phyloP scores from a whole-genome alignment of 768 basidiomycete genomes.

The Lentinus tigrinus region DNA sequence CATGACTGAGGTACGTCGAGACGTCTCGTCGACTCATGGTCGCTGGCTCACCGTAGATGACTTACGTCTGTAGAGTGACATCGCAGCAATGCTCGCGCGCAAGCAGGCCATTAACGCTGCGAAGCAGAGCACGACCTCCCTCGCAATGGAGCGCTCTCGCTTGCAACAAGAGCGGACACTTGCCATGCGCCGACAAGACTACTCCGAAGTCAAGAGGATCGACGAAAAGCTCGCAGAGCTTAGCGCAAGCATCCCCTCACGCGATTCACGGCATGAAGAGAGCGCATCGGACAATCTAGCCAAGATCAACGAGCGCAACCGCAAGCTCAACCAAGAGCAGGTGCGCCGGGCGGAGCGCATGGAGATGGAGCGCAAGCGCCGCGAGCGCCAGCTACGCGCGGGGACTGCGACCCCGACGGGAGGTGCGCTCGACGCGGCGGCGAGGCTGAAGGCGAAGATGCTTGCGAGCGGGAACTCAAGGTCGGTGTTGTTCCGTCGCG shows the following conservation, averaged over 20 bases:
- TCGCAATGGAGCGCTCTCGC: constrained; percentile 61
- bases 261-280: constrained; percentile 14
- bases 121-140: constrained; percentile 31
- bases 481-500: constrained; percentile 39
- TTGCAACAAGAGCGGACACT: constrained; percentile 72
- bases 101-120: constrained; percentile 43
- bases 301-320: constrained; percentile 87
- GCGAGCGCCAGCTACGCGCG: constrained; percentile 59
- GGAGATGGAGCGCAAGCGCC: constrained; percentile 67
- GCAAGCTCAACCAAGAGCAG: constrained; percentile 78
- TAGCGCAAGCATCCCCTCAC: constrained; percentile 22
- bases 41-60: neutral
- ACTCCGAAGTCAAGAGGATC: constrained; percentile 55
- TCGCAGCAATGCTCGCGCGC: constrained; percentile 73
- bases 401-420: constrained; percentile 34
- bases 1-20: constrained; percentile 69
- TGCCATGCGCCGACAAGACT: constrained; percentile 74
- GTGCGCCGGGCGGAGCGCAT: constrained; percentile 73
- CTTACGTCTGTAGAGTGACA: constrained; percentile 59
- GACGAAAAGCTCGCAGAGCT: constrained; percentile 65
- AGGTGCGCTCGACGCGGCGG: constrained; percentile 51
- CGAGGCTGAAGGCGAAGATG: constrained; percentile 62
- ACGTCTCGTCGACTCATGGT: neutral
- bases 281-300: constrained; percentile 57
- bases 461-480: constrained; percentile 51